phyloP scores from a whole-genome alignment of 2,329 filamentous ascomycete species.

The Fusarium camptoceras region DNA sequence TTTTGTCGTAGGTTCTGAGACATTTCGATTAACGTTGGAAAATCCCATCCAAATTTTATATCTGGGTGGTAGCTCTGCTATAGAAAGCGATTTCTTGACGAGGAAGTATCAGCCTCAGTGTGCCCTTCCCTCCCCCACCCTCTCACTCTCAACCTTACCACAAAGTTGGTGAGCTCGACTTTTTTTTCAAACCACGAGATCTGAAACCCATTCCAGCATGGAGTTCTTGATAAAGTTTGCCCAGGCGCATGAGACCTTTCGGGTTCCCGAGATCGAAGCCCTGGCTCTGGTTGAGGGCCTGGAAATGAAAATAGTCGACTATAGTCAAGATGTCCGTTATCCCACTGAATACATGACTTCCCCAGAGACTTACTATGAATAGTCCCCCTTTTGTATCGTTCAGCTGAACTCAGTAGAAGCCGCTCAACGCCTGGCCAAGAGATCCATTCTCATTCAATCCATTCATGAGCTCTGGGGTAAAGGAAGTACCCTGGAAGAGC shows the following conservation, averaged over 20 bases:
- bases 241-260: conserved; percentile 92
- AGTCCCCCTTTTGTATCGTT: conserved; percentile 91
- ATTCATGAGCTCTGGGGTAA: conserved; percentile 92
- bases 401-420: conserved; percentile 72
- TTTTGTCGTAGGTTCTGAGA: neutral
- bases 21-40: neutral
- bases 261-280: conserved; percentile 83
- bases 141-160: conserved; percentile 20
- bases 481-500: conserved; percentile 72
- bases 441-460: conserved; percentile 83
- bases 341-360: conserved; percentile 16
- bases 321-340: conserved; percentile 75
- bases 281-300: conserved; percentile 77
- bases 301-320: conserved; percentile 78
- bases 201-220: conserved; percentile 55
- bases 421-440: conserved; percentile 74
- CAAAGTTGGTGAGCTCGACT: conserved; percentile 8
- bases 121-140: conserved; percentile 28
- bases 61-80: neutral
- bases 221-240: conserved; percentile 91
- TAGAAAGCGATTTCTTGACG: neutral
- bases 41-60: neutral
- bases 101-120: neutral
- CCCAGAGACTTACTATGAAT: conserved; percentile 36
- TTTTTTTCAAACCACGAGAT: neutral